A percentile compares a stretch with the other conserved stretches of the same genome.
Evolutionary conservation across 305 asterid genomes (phyloP).

Genomic region (Ajuga reptans): DNA sequence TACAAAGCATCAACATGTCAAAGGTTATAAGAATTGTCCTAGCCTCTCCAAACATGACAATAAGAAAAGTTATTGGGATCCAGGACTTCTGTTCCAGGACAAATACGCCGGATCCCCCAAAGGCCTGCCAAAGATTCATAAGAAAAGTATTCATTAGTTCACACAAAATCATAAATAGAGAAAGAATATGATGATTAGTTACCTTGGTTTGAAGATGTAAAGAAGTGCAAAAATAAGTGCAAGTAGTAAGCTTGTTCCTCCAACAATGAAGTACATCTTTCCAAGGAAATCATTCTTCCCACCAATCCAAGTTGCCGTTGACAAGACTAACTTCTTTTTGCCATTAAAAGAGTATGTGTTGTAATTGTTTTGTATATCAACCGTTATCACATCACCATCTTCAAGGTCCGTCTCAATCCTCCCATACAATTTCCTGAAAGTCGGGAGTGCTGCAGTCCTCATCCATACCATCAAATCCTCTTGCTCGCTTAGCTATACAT

Average conservation of each 20-base stretch:
- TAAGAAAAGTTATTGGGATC: background rate
- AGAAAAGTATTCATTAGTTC: background rate
- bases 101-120: constrained; percentile 72
- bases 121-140: constrained; percentile 39
- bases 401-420: constrained; percentile 66
- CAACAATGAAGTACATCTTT: constrained; percentile 51
- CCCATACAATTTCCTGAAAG: constrained; percentile 71
- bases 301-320: constrained; percentile 84
- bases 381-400: constrained; percentile 50
- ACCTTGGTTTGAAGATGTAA: constrained; percentile 77
- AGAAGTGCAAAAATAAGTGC: constrained; percentile 50
- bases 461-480: constrained; percentile 93
- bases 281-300: constrained; percentile 77
- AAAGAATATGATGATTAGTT: background rate
- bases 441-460: constrained; percentile 77
- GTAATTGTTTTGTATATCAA: constrained; percentile 60
- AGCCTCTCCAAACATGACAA: no score
- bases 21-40: no score
- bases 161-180: no score
- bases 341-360: constrained; percentile 72
- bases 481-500: constrained; percentile 71
- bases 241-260: constrained; percentile 53
- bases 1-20: no score
- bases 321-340: constrained; percentile 57
- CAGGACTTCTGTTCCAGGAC: constrained; percentile 66